Conservation (phyloP, 495 filamentous ascomycete genomes). For the Penicillium fimorum region DNA sequence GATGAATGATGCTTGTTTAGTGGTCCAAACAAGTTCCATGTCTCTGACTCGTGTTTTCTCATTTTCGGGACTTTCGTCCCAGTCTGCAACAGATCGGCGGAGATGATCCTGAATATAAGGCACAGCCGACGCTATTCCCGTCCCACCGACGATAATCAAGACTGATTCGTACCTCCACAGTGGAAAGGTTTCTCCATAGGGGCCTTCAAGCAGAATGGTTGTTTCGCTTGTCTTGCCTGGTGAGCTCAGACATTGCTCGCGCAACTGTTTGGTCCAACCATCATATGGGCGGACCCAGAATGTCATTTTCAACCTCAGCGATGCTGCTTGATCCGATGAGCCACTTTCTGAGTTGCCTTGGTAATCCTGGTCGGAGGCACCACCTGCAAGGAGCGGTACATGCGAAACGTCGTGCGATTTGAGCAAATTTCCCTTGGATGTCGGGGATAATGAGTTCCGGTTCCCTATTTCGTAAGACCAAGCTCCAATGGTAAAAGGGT, state of each 20-base stretch:
- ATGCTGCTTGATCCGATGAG: neutral
- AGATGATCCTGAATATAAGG: constrained; percentile 51
- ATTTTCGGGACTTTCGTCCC: constrained; percentile 4
- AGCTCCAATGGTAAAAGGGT: constrained; percentile 57
- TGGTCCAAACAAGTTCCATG: constrained; percentile 44
- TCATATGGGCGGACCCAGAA: constrained; percentile 51
- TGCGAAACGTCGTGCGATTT: constrained; percentile 25
- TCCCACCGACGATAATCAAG: constrained; percentile 59
- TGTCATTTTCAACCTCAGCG: constrained; percentile 22
- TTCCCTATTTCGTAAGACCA: constrained; percentile 34
- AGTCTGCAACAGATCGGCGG: constrained; percentile 14
- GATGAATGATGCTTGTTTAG: constrained; percentile 37
- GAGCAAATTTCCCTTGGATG: constrained; percentile 3
- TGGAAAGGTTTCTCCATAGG: constrained; percentile 53
- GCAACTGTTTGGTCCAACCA: constrained; percentile 49
- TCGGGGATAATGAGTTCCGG: neutral
- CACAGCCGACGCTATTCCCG: constrained; percentile 55
- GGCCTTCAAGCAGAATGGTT: constrained; percentile 54
- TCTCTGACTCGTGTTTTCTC: constrained; percentile 25
- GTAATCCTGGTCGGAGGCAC: constrained; percentile 1
- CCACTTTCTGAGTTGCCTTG: neutral
- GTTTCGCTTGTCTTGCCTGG: constrained; percentile 16
- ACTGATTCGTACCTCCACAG: constrained; percentile 51
- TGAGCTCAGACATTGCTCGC: constrained; percentile 34
- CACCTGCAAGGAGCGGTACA: constrained; percentile 35